Percentiles rank a stretch among this genome's conserved stretches.
Evolutionary conservation across 1,139 yeast genomes (phyloP).

Genomic region (Yueomyces sp.): DNA sequence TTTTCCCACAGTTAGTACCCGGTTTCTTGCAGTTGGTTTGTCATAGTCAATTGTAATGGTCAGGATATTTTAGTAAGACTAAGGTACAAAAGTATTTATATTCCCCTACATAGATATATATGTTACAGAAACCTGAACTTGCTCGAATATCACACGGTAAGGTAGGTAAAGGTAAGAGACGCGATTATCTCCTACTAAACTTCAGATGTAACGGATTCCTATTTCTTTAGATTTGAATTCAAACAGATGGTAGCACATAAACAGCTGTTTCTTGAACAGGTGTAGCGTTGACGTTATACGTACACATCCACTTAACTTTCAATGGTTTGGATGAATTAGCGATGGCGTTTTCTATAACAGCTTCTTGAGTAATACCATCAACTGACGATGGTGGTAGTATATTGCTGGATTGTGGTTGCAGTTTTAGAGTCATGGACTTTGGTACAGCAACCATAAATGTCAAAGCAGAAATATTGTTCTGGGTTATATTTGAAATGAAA

Average conservation of each 20-base stretch:
- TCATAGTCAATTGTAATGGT: neutral
- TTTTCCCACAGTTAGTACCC: no score
- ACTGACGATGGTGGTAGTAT: conserved; percentile 36
- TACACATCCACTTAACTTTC: conserved; percentile 74
- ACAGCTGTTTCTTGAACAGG: conserved; percentile 48
- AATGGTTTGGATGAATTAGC: conserved; percentile 28
- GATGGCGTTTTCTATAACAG: conserved; percentile 37
- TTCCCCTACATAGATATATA: no score
- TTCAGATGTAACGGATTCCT: no score
- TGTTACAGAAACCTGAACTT: no score
- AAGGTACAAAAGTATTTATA: neutral
- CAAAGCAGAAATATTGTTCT: conserved; percentile 38
- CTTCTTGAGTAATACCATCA: conserved; percentile 35
- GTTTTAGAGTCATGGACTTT: conserved; percentile 47
- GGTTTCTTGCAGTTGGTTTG: no score
- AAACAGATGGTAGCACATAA: conserved; percentile 26
- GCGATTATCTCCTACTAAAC: no score
- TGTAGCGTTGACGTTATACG: conserved; percentile 38
- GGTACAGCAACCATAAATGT: conserved; percentile 78
- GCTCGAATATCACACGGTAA: no score
- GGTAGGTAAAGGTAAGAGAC: no score
- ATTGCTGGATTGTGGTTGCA: conserved; percentile 61
- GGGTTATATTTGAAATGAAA: conserved; percentile 33
- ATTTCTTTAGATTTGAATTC: conserved; percentile 1
- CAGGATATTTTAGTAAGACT: neutral